Evolutionary conservation across 768 basidiomycete species (phyloP), one percentile per base, ranked within the genome.

Genomic region (Suillus brevipes): DNA sequence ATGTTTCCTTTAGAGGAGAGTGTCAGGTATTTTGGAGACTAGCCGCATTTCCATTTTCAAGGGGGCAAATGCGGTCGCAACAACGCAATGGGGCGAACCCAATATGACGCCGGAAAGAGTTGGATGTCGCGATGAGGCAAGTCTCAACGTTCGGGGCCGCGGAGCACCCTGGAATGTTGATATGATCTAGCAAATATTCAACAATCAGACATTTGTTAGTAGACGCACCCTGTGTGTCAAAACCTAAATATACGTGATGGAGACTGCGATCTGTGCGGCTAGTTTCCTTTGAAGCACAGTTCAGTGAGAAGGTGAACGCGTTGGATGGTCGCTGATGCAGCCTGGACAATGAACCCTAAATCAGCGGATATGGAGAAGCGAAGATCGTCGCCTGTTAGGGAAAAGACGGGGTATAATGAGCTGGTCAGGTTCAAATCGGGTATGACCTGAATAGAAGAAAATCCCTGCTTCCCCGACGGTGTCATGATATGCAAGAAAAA

Each of bases 321-420:
- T 49, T 23, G 14, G 12, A 25, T 49, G 31, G 49, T 50, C 8
- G 50, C 50, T 7, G 58, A 59, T 42, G 31, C 9, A 10, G 63
- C 64, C 14, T 69, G n/a, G 38, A 66, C 58, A 45, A 61, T 65
- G 65, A 74, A 75, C 74, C 72, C 73, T 74, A 75, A 75, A 69
- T 66, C 64, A 70, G 69, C 72, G 74, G 75, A 75, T 71, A 60
- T 74, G 66, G 68, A 63, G 40, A 72, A 74, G 63, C 63, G 61
- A 55, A 63, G 50, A 53, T 49, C 25, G 70, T 64, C 74, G 67
- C 75, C 74, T 62, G 65, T 74, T 75, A n/a, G 40, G 58, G 40
- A 28, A 28, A 59, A 6, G 18, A 9, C 25, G 42, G 40, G 12
- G 40, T 40, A 42, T 31, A 6, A 28, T 42, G 40, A 42, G 25